Conservation (phyloP, 73 alveolate species). For the Paramecium biaurelia region DNA sequence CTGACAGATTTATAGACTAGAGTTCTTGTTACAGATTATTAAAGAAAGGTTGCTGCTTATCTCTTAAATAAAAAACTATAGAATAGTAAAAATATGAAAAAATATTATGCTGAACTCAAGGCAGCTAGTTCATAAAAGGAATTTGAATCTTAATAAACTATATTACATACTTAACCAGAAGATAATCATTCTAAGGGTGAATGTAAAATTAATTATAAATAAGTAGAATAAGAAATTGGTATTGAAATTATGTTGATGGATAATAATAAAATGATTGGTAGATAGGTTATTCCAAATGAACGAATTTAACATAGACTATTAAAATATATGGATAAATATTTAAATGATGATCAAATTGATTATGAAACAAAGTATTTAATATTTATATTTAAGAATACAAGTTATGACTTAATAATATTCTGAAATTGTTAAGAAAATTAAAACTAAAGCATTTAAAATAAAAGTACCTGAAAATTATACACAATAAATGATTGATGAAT, state of each 20-base stretch:
- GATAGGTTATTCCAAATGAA: background rate
- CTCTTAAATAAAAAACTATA: background rate
- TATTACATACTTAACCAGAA: background rate
- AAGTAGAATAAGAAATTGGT: background rate
- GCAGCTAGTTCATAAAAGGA: background rate
- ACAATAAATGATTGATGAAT: background rate
- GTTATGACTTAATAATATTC: background rate
- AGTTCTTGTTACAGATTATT: background rate
- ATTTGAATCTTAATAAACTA: background rate
- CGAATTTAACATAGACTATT: background rate
- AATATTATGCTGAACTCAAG: background rate
- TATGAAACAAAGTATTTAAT: background rate
- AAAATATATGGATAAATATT: background rate
- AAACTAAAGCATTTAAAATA: background rate
- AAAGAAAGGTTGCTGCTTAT: background rate
- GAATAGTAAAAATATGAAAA: background rate
- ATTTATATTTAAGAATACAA: background rate
- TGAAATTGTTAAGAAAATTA: background rate
- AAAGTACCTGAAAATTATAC: background rate
- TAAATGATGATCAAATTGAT: background rate
- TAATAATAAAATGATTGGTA: background rate
- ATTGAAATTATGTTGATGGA: conserved; percentile 3
- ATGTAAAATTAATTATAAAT: background rate
- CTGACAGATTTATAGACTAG: background rate
- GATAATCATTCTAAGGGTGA: background rate